Conservation (phyloP, 1,284 basidiomycete species). For the Puccinia brachypodii region DNA sequence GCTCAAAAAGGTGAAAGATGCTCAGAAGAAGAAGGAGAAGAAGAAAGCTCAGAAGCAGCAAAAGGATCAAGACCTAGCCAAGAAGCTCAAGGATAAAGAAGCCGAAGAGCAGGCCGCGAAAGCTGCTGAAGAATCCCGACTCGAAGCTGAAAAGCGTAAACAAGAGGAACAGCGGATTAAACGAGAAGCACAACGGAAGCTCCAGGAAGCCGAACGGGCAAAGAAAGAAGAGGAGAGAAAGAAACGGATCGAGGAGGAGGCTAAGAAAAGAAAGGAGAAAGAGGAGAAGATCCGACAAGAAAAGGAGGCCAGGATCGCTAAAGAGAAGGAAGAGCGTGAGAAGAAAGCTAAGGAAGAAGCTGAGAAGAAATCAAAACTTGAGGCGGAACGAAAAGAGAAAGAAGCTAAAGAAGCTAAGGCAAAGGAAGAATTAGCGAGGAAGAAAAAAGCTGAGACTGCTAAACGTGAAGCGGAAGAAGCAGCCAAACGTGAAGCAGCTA, state of each 20-base stretch:
- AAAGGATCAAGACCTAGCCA: conserved; percentile 83
- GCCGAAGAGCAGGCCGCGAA: conserved; percentile 75
- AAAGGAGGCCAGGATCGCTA: conserved; percentile 57
- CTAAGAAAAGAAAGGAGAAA: conserved; percentile 68
- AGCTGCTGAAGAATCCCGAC: conserved; percentile 63
- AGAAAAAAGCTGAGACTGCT: conserved; percentile 50
- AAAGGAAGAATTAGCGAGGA: conserved; percentile 50
- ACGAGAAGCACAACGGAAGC: conserved; percentile 72
- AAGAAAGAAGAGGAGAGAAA: conserved; percentile 61
- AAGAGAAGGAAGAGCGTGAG: conserved; percentile 68
- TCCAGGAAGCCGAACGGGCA: conserved; percentile 72
- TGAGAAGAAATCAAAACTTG: conserved; percentile 52
- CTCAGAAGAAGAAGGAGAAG: conserved; percentile 99
- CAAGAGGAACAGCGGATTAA: conserved; percentile 69
- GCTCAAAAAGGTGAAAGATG: conserved; percentile 90
- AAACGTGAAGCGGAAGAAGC: conserved; percentile 45
- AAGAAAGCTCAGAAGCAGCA: conserved; percentile 79
- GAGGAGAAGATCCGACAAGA: conserved; percentile 67
- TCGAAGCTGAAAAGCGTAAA: conserved; percentile 64
- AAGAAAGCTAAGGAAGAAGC: conserved; percentile 57
- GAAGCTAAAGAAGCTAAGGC: conserved; percentile 63
- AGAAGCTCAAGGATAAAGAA: conserved; percentile 70
- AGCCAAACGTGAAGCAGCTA: conserved; percentile 51
- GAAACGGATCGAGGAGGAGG: conserved; percentile 61
- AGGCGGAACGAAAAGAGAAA: conserved; percentile 65